Percentiles rank a stretch among this genome's conserved stretches.
Conservation (phyloP, 2,329 filamentous ascomycete genomes). For the Emydomyces testavorans region DNA sequence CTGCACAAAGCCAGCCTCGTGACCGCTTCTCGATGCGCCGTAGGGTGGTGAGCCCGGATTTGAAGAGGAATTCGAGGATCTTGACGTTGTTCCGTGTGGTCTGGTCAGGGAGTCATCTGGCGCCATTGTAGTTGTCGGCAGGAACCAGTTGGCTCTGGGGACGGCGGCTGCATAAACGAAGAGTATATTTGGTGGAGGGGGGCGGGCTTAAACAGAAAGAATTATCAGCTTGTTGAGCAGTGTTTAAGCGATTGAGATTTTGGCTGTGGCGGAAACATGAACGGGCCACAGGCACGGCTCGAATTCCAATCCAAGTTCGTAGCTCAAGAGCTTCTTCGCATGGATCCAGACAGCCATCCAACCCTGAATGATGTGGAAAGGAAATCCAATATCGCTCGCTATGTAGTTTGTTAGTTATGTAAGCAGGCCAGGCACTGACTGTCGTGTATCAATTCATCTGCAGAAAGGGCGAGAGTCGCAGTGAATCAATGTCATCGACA, state of each 20-base stretch:
- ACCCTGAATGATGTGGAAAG: too few species aligned
- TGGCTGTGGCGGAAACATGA: constrained; percentile 1
- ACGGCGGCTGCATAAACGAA: constrained; percentile 16
- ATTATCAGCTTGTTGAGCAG: constrained; percentile 8
- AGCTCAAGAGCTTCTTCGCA: too few species aligned
- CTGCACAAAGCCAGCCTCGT: constrained; percentile 39
- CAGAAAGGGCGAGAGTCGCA: too few species aligned
- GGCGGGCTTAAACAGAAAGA: not conserved
- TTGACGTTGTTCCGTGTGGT: constrained; percentile 19
- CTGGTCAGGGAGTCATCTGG: constrained; percentile 21
- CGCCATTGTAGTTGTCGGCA: constrained; percentile 18
- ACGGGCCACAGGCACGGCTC: constrained; percentile 6
- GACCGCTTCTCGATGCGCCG: constrained; percentile 22
- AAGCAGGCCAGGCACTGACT: not conserved
- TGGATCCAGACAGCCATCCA: constrained; percentile 2
- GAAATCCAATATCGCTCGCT: too few species aligned
- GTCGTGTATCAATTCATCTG: not conserved
- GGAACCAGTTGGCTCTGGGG: constrained; percentile 12
- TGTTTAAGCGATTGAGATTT: constrained; percentile 1
- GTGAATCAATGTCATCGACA: too few species aligned
- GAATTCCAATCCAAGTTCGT: too few species aligned
- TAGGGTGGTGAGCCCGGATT: constrained; percentile 15
- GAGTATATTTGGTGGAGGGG: not conserved
- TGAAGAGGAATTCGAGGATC: constrained; percentile 10
- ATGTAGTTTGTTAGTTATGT: not conserved